Evolutionary conservation across 2,329 filamentous ascomycete species (phyloP).

Genomic region (Ceratocystis lukuohia): DNA sequence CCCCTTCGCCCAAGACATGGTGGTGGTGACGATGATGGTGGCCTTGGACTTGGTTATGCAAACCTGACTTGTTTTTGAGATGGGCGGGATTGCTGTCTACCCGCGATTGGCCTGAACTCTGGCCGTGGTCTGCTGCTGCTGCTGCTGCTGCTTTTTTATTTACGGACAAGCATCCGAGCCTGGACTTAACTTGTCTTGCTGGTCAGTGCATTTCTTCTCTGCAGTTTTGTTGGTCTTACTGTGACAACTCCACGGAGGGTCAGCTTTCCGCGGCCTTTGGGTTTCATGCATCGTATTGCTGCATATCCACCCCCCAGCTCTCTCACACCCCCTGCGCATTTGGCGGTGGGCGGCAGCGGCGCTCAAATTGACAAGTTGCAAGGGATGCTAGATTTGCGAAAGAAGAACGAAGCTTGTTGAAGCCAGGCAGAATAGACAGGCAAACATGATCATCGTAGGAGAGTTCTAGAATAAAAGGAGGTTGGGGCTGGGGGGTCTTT

Average conservation of each 20-base stretch:
- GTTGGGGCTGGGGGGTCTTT: neutral
- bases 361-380: neutral
- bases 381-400: neutral
- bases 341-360: neutral
- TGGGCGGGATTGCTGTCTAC: neutral
- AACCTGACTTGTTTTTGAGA: neutral
- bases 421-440: neutral
- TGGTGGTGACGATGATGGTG: neutral
- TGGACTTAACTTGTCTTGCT: neutral
- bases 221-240: neutral
- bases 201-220: neutral
- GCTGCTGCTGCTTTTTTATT: neutral
- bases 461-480: neutral
- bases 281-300: neutral
- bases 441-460: neutral
- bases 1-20: neutral
- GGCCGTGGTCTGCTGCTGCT: neutral
- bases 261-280: neutral
- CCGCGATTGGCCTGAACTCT: neutral
- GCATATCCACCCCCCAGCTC: neutral
- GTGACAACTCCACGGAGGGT: constrained; percentile 8
- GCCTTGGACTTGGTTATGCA: no score
- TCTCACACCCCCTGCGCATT: neutral
- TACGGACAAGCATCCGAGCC: neutral
- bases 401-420: neutral